A percentile compares a stretch with the other conserved stretches of the same genome.
phyloP scores from a whole-genome alignment of 2,329 filamentous ascomycete genomes.

The Zasmidium citrigriseum region DNA sequence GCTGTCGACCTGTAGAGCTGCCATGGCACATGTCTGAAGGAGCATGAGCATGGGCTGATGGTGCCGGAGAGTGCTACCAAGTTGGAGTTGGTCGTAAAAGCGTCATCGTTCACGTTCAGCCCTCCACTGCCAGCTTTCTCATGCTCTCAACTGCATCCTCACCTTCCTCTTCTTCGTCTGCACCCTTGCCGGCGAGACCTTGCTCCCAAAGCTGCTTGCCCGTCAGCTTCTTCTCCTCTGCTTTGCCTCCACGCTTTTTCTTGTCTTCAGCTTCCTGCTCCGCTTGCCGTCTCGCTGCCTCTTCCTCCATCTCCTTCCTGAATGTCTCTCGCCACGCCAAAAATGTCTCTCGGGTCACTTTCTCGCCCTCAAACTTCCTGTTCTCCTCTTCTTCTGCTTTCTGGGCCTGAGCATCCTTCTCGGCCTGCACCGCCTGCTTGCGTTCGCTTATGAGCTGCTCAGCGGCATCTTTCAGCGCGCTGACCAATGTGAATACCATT shows the following conservation, averaged over 20 bases:
- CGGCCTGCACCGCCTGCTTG: conserved; percentile 61
- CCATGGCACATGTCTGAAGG: no score
- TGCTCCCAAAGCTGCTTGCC: conserved; percentile 55
- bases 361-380: conserved; percentile 88
- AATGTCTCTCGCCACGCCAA: conserved; percentile 80
- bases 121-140: conserved; percentile 68
- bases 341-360: conserved; percentile 85
- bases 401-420: conserved; percentile 55
- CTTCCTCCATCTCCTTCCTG: conserved; percentile 75
- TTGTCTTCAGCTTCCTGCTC: conserved; percentile 72
- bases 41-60: no score
- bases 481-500: conserved; percentile 93
- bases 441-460: conserved; percentile 80
- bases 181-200: conserved; percentile 60
- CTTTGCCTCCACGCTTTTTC: conserved; percentile 51
- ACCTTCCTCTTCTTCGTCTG: conserved; percentile 68
- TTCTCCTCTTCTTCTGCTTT: conserved; percentile 88
- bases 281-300: conserved; percentile 56
- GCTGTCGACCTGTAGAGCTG: no score
- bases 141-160: conserved; percentile 62
- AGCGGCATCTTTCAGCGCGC: conserved; percentile 84
- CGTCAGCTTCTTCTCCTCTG: conserved; percentile 81
- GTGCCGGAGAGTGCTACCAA: no score
- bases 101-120: conserved; percentile 17
- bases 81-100: background rate